Base-by-base conservation (phyloP, 2,329 filamentous ascomycete species). In the Arthrobotrys sphaeroides region DNA sequence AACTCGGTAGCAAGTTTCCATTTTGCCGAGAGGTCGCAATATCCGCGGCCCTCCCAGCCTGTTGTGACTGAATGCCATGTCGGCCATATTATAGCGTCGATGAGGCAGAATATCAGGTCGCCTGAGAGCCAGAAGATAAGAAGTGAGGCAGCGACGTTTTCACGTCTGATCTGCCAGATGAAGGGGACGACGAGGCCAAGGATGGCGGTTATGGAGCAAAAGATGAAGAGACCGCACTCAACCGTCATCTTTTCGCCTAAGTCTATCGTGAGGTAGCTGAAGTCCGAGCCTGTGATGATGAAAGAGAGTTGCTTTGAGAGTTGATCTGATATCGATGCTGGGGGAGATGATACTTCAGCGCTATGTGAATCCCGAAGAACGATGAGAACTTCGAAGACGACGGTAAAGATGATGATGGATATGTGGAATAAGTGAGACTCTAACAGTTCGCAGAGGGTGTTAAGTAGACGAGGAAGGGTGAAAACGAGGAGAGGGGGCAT, bases 21-120 rank as follows among this genome's bases (percentile, higher is more conserved):
- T 76, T 89, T 88, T 64, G 86, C 84, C 78, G 90, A 85, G 55
- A 91, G 82, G 80, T 92, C 90, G 81, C 90, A 92, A 70, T 90
- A 85, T 1, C 85, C 85, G 3, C 81, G 79, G 3, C 90, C 90
- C 70, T 85, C 81, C 85, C 85, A 91, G 85, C 77, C 70, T 2
- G 45, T 66, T n/a, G 87, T 88, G 4, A 82, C 80, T 10, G 86
- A 79, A 77, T 90, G 83, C 77, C 90, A 87, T 5, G 84, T 86
- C 0, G 86, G 85, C 90, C 90, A 92, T 74, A 91, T 85, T 57
- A 90, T 80, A 1, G 88, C 84, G 79, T 91, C 91, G 83, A 88
- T 81, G 77, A 88, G 84, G 77, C 85, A 86, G 80, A 87, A 84
- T 62, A 89, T 67, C 78, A 90, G 90, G 70, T 85, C 80, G n/a